Evolutionary conservation across 1,284 basidiomycete species (phyloP).

Genomic region (Apiotrichum veenhuisii): DNA sequence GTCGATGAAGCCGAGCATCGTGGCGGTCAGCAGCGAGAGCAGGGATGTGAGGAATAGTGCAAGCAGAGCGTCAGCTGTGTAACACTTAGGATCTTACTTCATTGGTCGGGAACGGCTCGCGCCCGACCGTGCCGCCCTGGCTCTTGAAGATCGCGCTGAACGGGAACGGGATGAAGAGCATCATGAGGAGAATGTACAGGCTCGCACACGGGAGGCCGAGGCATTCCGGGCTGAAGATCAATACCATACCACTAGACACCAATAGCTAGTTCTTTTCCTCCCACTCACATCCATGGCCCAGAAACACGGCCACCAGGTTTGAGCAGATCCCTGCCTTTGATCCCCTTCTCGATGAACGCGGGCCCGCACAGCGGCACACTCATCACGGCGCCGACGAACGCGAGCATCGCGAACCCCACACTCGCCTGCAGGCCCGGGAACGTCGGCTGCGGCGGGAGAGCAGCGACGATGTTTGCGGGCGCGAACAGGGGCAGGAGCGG

Average conservation of each 20-base stretch:
- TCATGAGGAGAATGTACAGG: conserved; percentile 79
- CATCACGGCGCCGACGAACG: conserved; percentile 67
- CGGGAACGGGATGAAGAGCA: conserved; percentile 83
- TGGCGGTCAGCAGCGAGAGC: conserved; percentile 84
- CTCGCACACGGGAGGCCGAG: conserved; percentile 85
- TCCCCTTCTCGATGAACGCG: conserved; percentile 67
- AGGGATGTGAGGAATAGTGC: conserved; percentile 89
- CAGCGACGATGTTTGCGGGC: conserved; percentile 23
- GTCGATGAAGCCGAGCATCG: conserved; percentile 91
- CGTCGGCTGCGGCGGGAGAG: conserved; percentile 31
- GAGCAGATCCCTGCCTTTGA: conserved; percentile 75
- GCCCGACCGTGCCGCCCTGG: conserved; percentile 17
- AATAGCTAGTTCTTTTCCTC: neutral
- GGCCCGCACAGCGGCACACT: conserved; percentile 70
- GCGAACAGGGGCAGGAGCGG: conserved; percentile 38
- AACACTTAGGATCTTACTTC: conserved; percentile 58
- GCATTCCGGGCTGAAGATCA: conserved; percentile 77
- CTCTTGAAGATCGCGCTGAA: conserved; percentile 65
- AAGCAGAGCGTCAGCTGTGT: conserved; percentile 55
- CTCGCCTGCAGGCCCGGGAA: conserved; percentile 56
- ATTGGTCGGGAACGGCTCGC: conserved; percentile 73
- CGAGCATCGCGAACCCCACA: conserved; percentile 73
- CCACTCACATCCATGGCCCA: conserved; percentile 60
- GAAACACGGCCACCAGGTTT: conserved; percentile 58
- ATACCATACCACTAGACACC: neutral